These are phyloP conservation scores for Linnemannia zychae DNA, from an alignment of 192 early-diverging fungal species.

Conservation along the genomic window DNA sequence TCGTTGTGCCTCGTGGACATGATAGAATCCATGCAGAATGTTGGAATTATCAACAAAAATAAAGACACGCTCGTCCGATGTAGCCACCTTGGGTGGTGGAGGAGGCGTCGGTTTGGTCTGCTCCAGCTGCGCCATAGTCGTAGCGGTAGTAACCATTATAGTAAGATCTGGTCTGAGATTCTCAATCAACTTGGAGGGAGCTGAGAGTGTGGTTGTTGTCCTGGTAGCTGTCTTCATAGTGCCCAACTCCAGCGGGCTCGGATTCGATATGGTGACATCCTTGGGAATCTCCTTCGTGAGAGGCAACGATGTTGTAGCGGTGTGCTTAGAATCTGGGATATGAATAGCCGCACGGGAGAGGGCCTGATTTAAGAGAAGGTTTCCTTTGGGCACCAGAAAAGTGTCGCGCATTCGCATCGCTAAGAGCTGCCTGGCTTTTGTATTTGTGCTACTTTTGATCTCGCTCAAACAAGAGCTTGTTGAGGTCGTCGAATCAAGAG, in stretches of 20 bases:
- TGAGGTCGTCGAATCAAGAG: conserved; percentile 37
- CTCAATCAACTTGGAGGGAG: not conserved
- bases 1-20: not conserved
- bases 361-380: not conserved
- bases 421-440: conserved; percentile 6
- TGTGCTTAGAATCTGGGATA: not conserved
- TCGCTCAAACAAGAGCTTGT: conserved; percentile 28
- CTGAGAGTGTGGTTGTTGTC: not conserved
- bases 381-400: conserved; percentile 5
- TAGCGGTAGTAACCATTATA: no score
- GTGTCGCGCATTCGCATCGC: conserved; percentile 32
- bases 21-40: conserved; percentile 57
- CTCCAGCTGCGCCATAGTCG: not conserved
- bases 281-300: not conserved
- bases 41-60: conserved; percentile 66
- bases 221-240: not conserved
- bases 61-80: conserved; percentile 23
- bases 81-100: not conserved
- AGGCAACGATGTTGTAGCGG: no score
- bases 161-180: not conserved
- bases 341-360: not conserved
- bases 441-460: not conserved
- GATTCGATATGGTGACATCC: not conserved
- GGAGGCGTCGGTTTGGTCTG: not conserved
- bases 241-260: not conserved